Base-by-base conservation (phyloP, 352 stramenopile species). In the Phytophthora pinifolia region DNA sequence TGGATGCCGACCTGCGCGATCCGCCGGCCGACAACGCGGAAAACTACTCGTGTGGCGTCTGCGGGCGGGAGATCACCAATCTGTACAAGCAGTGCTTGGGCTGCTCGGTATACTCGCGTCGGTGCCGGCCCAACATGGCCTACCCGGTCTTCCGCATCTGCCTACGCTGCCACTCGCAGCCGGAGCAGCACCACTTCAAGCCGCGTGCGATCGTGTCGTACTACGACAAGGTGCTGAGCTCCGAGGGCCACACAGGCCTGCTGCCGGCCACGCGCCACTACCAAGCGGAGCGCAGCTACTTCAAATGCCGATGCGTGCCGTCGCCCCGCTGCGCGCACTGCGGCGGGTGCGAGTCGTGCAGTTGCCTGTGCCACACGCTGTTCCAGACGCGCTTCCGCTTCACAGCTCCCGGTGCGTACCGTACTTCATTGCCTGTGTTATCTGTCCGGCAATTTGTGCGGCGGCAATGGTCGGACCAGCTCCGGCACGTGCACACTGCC, bases 301-400 rank as follows among this genome's bases (percentile, higher is more conserved):
- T 89, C 43, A 82, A 88, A 58, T 94, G 84, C 48, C 65, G 69
- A 39, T 94, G 82, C 54, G 53, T 74, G 33, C 72, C 73, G 27
- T 79, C 72, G 29, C 48, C 83, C n/a, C 70, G 67, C 12, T 94
- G 84, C 53, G 48, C 66, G 5, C 72, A 88, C 45, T 94, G 84
- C 54, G 80, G 80, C 20, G 81, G 80, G 50, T 94, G 84, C 39
- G 81, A 92, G 62, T 86, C 79, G 34, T 94, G 84, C 57, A 82
- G 74, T 49, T 94, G 84, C 25, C 56, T 89, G 38, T 94, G 84
- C 36, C 84, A 94, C 71, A 94, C 84, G 41, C 73, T 88, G n/a
- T 94, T 91, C 72, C 82, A 91, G 66, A 94, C 82, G 17, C 84
- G 84, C 34, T 92, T 89, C 61, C 84, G 84, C 48, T 84, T 79